phyloP scores from a whole-genome alignment of 306 rosid species.

The Inga leiocalycina region DNA sequence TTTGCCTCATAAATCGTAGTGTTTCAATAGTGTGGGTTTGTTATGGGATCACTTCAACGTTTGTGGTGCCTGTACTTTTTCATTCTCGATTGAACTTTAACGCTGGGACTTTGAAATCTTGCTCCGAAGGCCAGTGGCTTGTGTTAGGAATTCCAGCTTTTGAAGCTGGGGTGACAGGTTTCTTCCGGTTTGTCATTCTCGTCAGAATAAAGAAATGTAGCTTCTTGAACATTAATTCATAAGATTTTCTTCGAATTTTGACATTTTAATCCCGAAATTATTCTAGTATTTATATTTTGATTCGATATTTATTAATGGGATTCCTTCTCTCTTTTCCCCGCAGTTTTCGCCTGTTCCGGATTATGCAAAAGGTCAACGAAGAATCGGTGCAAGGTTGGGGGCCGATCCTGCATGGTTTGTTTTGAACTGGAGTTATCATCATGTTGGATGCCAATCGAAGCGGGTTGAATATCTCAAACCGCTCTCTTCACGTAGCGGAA shows the following conservation, averaged over 20 bases:
- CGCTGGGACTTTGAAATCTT: slow-evolving; percentile 28
- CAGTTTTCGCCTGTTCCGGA: not conserved
- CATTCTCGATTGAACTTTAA: slow-evolving; percentile 26
- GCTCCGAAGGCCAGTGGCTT: slow-evolving; percentile 39
- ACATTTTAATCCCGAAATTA: slow-evolving; percentile 10
- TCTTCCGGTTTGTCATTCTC: slow-evolving; percentile 22
- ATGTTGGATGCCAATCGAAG: slow-evolving; percentile 72
- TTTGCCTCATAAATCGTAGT: slow-evolving; percentile 11
- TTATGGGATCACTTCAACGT: not conserved
- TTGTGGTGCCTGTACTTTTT: slow-evolving; percentile 11
- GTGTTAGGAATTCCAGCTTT: slow-evolving; percentile 32
- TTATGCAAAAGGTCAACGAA: slow-evolving; percentile 69
- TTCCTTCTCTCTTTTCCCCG: not conserved
- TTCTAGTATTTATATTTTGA: slow-evolving; percentile 1
- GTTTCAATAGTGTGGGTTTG: slow-evolving; percentile 6
- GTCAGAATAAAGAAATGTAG: slow-evolving; percentile 21
- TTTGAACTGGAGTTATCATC: slow-evolving; percentile 61
- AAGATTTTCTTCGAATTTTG: not conserved
- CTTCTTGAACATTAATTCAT: not conserved
- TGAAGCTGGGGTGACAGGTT: slow-evolving; percentile 28
- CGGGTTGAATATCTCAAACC: slow-evolving; percentile 42
- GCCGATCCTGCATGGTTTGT: slow-evolving; percentile 44
- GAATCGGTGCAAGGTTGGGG: slow-evolving; percentile 43
- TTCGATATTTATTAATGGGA: slow-evolving; percentile 31
- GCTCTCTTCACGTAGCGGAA: slow-evolving; percentile 76